A percentile compares a stretch with the other conserved stretches of the same genome.
Conservation (phyloP, 2,329 filamentous ascomycete species). For the Calonectria ilicicola region DNA sequence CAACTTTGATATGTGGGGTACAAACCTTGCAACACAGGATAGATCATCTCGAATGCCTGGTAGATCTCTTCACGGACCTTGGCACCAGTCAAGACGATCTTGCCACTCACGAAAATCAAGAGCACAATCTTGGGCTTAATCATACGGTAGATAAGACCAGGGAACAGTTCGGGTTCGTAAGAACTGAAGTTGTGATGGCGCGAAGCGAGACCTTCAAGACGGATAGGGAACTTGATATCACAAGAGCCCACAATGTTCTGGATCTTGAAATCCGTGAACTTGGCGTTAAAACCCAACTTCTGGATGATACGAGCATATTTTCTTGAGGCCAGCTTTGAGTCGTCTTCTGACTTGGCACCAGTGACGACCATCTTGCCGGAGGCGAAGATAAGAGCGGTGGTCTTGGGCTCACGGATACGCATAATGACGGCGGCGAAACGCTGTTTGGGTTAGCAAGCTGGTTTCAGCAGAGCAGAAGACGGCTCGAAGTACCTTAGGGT, state of each 20-base stretch:
- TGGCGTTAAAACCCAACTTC: constrained; percentile 99
- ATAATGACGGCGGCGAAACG: constrained; percentile 99
- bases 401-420: constrained; percentile 99
- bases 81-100: constrained; percentile 97
- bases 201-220: constrained; percentile 92
- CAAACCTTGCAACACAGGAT: constrained; percentile 90
- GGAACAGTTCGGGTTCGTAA: constrained; percentile 98
- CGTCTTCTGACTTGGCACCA: constrained; percentile 97
- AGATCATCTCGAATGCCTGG: constrained; percentile 96
- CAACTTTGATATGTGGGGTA: constrained; percentile 30
- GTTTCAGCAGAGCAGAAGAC: constrained; percentile 6
- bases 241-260: constrained; percentile 99
- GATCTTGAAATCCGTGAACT: constrained; percentile 99
- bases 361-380: constrained; percentile 99
- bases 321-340: constrained; percentile 94
- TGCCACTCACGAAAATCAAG: constrained; percentile 96
- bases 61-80: constrained; percentile 99
- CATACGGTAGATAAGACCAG: constrained; percentile 99
- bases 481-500: constrained; percentile 83
- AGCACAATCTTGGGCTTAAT: constrained; percentile 99
- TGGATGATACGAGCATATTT: constrained; percentile 99
- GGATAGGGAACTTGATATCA: constrained; percentile 99
- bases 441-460: constrained; percentile 61
- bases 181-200: constrained; percentile 99
- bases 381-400: constrained; percentile 96